These are phyloP conservation scores for Hanseniaspora taiwanica DNA, from an alignment of 805 yeast species.

Conservation along the genomic window DNA sequence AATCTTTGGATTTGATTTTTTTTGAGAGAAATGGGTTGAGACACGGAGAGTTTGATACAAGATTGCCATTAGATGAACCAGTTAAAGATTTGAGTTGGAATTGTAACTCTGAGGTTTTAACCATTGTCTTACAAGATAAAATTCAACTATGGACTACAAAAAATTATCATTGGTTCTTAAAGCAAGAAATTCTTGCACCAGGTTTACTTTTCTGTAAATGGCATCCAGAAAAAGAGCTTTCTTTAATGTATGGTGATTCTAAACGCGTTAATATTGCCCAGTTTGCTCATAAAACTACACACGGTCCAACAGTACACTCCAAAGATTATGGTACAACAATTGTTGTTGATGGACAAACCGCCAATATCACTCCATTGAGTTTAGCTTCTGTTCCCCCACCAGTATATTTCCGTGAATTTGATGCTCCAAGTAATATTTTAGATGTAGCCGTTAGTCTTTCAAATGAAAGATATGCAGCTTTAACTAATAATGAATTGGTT, in stretches of 20 bases:
- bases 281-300: constrained; percentile 44
- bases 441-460: constrained; percentile 53
- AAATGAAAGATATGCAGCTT: constrained; percentile 45
- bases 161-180: constrained; percentile 92
- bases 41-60: constrained; percentile 70
- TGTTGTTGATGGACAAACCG: constrained; percentile 65
- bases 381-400: constrained; percentile 95
- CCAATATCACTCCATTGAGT: constrained; percentile 69
- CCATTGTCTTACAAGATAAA: constrained; percentile 45
- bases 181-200: constrained; percentile 47
- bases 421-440: constrained; percentile 37
- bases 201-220: constrained; percentile 41
- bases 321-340: constrained; percentile 62
- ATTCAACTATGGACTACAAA: constrained; percentile 86
- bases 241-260: constrained; percentile 42
- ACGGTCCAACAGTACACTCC: constrained; percentile 60
- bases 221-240: constrained; percentile 82
- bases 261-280: constrained; percentile 47
- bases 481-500: constrained; percentile 34
- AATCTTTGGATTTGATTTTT: constrained; percentile 42
- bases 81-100: constrained; percentile 64
- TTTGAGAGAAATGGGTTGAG: constrained; percentile 89
- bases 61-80: constrained; percentile 39
- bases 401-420: constrained; percentile 56
- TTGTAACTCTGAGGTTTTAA: constrained; percentile 61